phyloP scores from a whole-genome alignment of 768 basidiomycete genomes.

The Boletus rex-veris region DNA sequence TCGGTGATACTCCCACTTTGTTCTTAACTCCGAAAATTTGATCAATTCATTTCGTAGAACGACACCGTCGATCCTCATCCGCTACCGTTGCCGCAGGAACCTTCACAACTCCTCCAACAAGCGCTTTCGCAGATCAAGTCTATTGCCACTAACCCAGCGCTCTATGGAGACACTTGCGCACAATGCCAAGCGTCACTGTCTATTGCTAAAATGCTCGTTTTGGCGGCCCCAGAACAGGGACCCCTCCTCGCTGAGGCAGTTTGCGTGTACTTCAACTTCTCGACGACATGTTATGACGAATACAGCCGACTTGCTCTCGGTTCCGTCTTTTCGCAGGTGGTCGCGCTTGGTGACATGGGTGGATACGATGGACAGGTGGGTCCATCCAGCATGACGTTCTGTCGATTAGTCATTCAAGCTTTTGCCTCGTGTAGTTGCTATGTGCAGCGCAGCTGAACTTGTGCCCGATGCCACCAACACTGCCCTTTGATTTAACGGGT shows the following conservation, averaged over 20 bases:
- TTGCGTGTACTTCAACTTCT: conserved; percentile 43
- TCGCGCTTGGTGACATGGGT: conserved; percentile 43
- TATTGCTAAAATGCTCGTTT: conserved; percentile 41
- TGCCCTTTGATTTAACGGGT: conserved; percentile 41
- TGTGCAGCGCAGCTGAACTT: conserved; percentile 37
- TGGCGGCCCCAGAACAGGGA: conserved; percentile 41
- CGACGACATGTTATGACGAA: conserved; percentile 32
- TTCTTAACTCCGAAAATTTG: neutral
- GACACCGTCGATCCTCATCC: conserved; percentile 44
- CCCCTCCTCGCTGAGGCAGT: conserved; percentile 39
- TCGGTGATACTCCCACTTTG: neutral
- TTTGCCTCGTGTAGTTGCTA: conserved; percentile 14
- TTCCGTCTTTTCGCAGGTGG: conserved; percentile 44
- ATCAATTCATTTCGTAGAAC: conserved; percentile 25
- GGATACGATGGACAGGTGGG: conserved; percentile 50
- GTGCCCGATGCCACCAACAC: conserved; percentile 39
- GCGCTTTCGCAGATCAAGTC: conserved; percentile 40
- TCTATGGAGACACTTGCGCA: conserved; percentile 36
- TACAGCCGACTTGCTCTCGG: conserved; percentile 38
- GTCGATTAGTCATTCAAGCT: neutral
- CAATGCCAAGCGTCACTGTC: conserved; percentile 39
- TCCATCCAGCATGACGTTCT: neutral
- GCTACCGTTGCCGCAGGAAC: conserved; percentile 37
- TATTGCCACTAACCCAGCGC: conserved; percentile 35
- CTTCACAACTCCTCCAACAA: conserved; percentile 34